Evolutionary conservation across 768 basidiomycete genomes (phyloP).

Genomic region (Lactifluus hygrophoroides): DNA sequence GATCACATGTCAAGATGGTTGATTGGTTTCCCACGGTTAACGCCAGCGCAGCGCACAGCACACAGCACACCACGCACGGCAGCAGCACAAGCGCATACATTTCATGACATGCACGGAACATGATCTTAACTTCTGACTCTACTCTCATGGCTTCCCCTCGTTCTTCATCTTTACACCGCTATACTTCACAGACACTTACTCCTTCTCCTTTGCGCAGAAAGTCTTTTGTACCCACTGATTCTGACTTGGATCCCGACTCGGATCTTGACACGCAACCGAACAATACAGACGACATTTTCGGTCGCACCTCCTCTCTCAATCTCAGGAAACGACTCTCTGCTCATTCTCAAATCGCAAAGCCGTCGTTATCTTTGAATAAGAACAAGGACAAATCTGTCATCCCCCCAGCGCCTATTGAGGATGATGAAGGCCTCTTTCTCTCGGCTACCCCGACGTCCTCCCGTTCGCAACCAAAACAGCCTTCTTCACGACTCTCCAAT

Average conservation of each 20-base stretch:
- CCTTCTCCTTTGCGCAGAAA: constrained; percentile 20
- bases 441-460: constrained; percentile 4
- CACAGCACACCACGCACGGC: too few species aligned
- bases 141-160: constrained; percentile 10
- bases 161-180: background rate
- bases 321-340: background rate
- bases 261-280: constrained; percentile 8
- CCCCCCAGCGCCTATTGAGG: constrained; percentile 6
- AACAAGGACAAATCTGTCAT: background rate
- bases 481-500: background rate
- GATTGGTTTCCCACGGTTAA: constrained; percentile 15
- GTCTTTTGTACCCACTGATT: constrained; percentile 11
- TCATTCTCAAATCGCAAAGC: background rate
- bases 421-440: constrained; percentile 19
- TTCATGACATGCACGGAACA: constrained; percentile 5
- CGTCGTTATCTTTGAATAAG: too few species aligned
- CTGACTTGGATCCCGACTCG: constrained; percentile 9
- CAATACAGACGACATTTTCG: constrained; percentile 14
- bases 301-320: constrained; percentile 3
- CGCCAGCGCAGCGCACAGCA: too few species aligned
- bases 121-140: background rate
- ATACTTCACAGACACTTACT: constrained; percentile 13
- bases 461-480: constrained; percentile 3
- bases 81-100: too few species aligned
- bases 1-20: constrained; percentile 19